These are phyloP conservation scores for Aspergillus puulaauensis DNA, from an alignment of 2,329 filamentous ascomycete genomes.

Conservation along the genomic window DNA sequence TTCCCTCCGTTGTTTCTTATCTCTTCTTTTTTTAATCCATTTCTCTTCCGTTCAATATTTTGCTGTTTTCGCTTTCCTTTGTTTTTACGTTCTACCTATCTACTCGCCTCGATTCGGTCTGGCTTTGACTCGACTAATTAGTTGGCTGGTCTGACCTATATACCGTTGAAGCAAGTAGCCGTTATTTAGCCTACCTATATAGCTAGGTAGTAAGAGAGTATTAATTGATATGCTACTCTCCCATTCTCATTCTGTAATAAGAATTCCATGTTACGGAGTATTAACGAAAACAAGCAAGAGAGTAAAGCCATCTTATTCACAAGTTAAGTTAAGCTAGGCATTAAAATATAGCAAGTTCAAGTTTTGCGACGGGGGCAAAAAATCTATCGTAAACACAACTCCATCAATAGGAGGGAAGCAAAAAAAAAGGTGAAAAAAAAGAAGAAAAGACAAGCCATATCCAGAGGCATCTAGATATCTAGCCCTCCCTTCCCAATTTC, in stretches of 20 bases:
- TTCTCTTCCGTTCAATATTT: not conserved
- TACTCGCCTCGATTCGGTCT: too few species aligned
- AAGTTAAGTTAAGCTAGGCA: not conserved
- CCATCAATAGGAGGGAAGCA: not conserved
- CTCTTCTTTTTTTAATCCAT: not conserved
- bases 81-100: too few species aligned
- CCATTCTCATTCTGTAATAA: too few species aligned
- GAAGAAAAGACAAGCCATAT: not conserved
- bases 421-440: not conserved
- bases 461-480: slow-evolving; percentile 13
- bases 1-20: too few species aligned
- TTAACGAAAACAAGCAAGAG: not conserved
- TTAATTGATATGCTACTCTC: not conserved
- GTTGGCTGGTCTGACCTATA: too few species aligned
- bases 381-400: not conserved
- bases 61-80: too few species aligned
- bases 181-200: not conserved
- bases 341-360: not conserved
- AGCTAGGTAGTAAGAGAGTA: not conserved
- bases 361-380: not conserved
- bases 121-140: too few species aligned
- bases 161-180: not conserved
- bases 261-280: not conserved
- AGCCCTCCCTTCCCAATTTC: slow-evolving; percentile 57
- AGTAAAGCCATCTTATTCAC: not conserved